Base-by-base conservation (phyloP, 2,329 filamentous ascomycete genomes). In the Cucurbitaria berberidis region DNA sequence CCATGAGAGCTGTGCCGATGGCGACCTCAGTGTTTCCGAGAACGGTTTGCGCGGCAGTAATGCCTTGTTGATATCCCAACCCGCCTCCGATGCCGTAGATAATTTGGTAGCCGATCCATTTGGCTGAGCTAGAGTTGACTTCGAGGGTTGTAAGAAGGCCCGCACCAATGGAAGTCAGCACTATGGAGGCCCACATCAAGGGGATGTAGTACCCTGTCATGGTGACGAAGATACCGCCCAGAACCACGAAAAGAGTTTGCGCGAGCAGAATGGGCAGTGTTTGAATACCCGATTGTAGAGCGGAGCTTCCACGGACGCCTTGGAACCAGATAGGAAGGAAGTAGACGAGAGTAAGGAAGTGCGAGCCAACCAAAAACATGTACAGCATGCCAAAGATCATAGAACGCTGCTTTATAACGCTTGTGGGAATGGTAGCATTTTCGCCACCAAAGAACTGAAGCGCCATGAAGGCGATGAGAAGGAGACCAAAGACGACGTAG, bases 31-130 rank as follows among this genome's bases (percentile, higher is more conserved):
- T 48, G 3, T 49, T 46, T 1, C 72, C 67, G 0, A 78, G 64
- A 0, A 67, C 72, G 2, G 73, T 68, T 47, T 78, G 76, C 3
- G 72, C 72, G 13, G 50, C 43, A n/a, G 43, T 47, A 10, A 42
- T 19, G 3, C 43, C 35, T 22, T 48, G 44, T 18, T 51, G 45
- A 13, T 48, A 34, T 19, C 32, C 40, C 19, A 51, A 27, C 15
- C 53, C 53, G 16, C 21, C 7, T 7, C 53, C 53, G 15, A 21
- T 35, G 1, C 80, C 80, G 5, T 70, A 39, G 0, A 81, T 48
- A 16, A 76, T 69, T 47, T 81, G 78, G 57, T 76, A 81, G 11
- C 79, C 80, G 22, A 80, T 77, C 78, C 77, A 80, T 34, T 72
- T 64, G 1, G 58, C 66, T 1, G 65, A 59, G 0, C 67, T 51